Percentiles rank a stretch among this genome's conserved stretches.
phyloP scores from a whole-genome alignment of 2,329 filamentous ascomycete genomes.

The Calonectria crousiana region DNA sequence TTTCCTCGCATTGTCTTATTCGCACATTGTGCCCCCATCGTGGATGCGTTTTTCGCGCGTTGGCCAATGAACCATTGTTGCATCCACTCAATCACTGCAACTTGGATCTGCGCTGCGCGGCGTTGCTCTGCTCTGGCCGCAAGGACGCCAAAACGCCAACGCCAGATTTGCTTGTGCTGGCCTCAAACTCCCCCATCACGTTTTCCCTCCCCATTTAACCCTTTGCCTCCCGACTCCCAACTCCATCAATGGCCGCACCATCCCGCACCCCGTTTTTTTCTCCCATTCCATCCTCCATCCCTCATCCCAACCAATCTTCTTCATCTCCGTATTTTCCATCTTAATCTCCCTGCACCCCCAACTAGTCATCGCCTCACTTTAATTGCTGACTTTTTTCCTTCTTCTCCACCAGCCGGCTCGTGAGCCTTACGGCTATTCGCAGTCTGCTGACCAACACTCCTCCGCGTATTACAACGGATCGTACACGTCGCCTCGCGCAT shows the following conservation, averaged over 20 bases:
- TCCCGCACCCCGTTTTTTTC: conserved; percentile 27
- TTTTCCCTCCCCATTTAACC: conserved; percentile 20
- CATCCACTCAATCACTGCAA: conserved; percentile 2
- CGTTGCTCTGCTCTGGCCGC: conserved; percentile 8
- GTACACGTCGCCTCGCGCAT: conserved; percentile 62
- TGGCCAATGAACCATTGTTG: conserved; percentile 15
- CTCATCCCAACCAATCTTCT: conserved; percentile 2
- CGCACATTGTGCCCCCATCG: conserved; percentile 13
- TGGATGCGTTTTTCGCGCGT: conserved; percentile 15
- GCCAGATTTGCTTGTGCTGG: conserved; percentile 31
- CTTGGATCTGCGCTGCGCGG: not conserved
- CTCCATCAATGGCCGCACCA: conserved; percentile 42
- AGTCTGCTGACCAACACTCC: conserved; percentile 56
- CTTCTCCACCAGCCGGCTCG: conserved; percentile 55
- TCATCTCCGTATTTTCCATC: conserved; percentile 13
- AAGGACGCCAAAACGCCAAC: conserved; percentile 30
- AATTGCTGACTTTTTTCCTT: conserved; percentile 44
- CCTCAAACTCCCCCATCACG: conserved; percentile 29
- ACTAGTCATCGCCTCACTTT: conserved; percentile 28
- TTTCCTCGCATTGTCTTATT: conserved; percentile 20
- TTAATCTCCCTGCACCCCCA: conserved; percentile 19
- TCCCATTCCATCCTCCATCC: conserved; percentile 24
- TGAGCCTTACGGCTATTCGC: conserved; percentile 64
- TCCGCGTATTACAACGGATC: conserved; percentile 62
- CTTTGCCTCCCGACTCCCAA: conserved; percentile 22